Conservation (phyloP, 148 eudicot species). For the Limonium bicolor region DNA sequence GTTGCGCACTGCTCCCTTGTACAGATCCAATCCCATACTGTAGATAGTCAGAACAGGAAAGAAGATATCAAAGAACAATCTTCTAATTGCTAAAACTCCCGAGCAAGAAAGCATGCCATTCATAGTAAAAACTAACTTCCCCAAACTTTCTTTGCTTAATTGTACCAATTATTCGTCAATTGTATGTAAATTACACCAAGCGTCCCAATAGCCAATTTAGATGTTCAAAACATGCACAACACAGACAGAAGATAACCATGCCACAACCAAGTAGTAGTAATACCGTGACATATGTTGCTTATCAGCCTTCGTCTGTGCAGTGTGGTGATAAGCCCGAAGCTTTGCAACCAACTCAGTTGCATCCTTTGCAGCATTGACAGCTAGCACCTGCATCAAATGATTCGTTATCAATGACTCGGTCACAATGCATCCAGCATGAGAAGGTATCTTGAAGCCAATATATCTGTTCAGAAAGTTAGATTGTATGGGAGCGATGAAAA, state of each 20-base stretch:
- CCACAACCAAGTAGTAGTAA: not conserved
- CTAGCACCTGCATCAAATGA: constrained; percentile 46
- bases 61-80: too few species aligned
- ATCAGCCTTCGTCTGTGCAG: constrained; percentile 87
- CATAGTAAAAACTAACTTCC: too few species aligned
- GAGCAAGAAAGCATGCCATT: not conserved
- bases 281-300: constrained; percentile 92
- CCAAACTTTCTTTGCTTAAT: too few species aligned
- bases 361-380: constrained; percentile 96
- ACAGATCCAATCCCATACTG: constrained; percentile 92
- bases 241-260: not conserved
- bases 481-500: not conserved
- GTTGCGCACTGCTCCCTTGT: constrained; percentile 73
- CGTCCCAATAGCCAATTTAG: too few species aligned
- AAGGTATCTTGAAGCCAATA: not conserved
- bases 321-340: constrained; percentile 81
- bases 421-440: too few species aligned
- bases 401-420: not conserved
- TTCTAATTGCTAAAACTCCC: too few species aligned
- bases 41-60: too few species aligned
- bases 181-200: too few species aligned
- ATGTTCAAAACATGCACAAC: too few species aligned
- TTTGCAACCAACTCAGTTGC: constrained; percentile 87
- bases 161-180: too few species aligned
- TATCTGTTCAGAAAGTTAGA: not conserved